A percentile compares a stretch with the other conserved stretches of the same genome.
Evolutionary conservation across 306 rosid species (phyloP).

Genomic region (Pyrus pyrifolia): DNA sequence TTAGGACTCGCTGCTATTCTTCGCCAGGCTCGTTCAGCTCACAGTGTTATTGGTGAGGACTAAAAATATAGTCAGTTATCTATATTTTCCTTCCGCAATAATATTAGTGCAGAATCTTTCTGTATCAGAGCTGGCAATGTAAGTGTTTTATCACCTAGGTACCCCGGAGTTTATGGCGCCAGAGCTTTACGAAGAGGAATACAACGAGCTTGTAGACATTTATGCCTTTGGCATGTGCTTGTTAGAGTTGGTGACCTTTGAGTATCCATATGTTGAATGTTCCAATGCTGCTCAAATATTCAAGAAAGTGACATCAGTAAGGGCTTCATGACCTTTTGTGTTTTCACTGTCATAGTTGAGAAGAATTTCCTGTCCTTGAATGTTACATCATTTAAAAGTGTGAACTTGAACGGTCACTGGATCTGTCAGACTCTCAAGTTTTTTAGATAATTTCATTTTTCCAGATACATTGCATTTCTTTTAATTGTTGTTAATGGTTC

Average conservation of each 20-base stretch:
- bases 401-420: not conserved
- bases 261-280: slow-evolving; percentile 92
- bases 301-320: slow-evolving; percentile 98
- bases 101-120: not conserved
- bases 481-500: not conserved
- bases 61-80: slow-evolving; percentile 2
- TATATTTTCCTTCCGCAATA: slow-evolving; percentile 4
- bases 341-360: not conserved
- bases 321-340: slow-evolving; percentile 12
- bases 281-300: slow-evolving; percentile 95
- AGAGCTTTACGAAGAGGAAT: slow-evolving; percentile 94
- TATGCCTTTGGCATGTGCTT: slow-evolving; percentile 99
- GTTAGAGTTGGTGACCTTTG: slow-evolving; percentile 86
- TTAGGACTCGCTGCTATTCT: slow-evolving; percentile 94
- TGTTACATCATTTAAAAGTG: not conserved
- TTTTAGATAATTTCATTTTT: not conserved
- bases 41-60: slow-evolving; percentile 85
- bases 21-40: slow-evolving; percentile 82
- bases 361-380: not conserved
- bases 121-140: not conserved
- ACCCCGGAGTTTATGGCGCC: slow-evolving; percentile 99
- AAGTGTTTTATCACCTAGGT: slow-evolving; percentile 40
- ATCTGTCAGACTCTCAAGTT: not conserved
- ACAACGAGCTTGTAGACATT: slow-evolving; percentile 91
- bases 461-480: not conserved